phyloP scores from a whole-genome alignment of 106 monocot genomes.

The Dioscorea alata region DNA sequence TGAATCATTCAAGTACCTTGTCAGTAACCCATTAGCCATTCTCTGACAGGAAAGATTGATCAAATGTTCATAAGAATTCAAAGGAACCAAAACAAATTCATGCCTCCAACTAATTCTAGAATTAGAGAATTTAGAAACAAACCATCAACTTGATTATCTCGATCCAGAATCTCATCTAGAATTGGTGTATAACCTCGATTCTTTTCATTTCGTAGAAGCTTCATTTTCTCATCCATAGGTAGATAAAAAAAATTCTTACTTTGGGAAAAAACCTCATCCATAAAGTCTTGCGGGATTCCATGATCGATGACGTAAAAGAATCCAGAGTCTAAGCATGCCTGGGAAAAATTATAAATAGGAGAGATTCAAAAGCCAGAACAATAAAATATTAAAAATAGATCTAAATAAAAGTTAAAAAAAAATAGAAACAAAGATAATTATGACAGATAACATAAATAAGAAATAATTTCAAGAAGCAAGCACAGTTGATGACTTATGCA shows the following conservation, averaged over 20 bases:
- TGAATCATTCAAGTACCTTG: neutral
- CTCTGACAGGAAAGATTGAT: neutral
- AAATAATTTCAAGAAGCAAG: too few species aligned
- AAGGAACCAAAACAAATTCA: neutral
- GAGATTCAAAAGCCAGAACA: neutral
- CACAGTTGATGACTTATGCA: too few species aligned
- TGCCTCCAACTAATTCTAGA: neutral
- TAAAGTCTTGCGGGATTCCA: conserved; percentile 10
- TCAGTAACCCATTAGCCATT: neutral
- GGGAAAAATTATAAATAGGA: neutral
- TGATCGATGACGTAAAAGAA: conserved; percentile 13
- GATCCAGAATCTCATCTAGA: conserved; percentile 73
- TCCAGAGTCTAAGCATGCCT: conserved; percentile 11
- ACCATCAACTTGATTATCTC: conserved; percentile 78
- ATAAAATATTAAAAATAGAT: neutral
- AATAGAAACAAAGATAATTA: too few species aligned
- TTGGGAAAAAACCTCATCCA: conserved; percentile 9
- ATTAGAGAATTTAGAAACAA: conserved; percentile 4
- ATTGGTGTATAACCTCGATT: conserved; percentile 84
- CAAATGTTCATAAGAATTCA: neutral
- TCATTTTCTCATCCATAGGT: conserved; percentile 55
- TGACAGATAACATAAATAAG: too few species aligned
- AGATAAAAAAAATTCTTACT: conserved; percentile 29
- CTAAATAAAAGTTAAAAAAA: too few species aligned
- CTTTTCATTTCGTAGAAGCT: conserved; percentile 75